Conservation (phyloP, 1,284 basidiomycete genomes). For the Ganoderma lingzhi region DNA sequence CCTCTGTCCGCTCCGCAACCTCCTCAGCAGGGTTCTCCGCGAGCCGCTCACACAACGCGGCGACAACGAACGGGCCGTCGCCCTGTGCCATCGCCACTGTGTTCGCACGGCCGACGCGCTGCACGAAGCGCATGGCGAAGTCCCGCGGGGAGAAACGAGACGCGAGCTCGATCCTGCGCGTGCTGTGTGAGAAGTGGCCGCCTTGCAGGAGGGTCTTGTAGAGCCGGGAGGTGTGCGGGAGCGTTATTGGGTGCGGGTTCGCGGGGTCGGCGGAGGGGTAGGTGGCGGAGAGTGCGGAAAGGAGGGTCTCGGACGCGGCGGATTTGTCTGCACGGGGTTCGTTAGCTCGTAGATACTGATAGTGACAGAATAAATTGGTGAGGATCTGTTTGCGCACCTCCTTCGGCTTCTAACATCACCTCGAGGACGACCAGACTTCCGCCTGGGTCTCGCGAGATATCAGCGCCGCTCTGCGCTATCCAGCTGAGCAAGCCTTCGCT, state of each 20-base stretch:
- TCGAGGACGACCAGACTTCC: slow-evolving; percentile 82
- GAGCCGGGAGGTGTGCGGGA: slow-evolving; percentile 80
- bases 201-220: slow-evolving; percentile 90
- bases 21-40: slow-evolving; percentile 14
- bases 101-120: slow-evolving; percentile 62
- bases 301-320: slow-evolving; percentile 64
- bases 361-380: neutral
- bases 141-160: slow-evolving; percentile 59
- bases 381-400: slow-evolving; percentile 59
- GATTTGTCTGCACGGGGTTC: slow-evolving; percentile 67
- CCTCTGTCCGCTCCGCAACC: slow-evolving; percentile 18
- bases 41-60: slow-evolving; percentile 79
- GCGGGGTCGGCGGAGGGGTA: slow-evolving; percentile 61
- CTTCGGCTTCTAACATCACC: slow-evolving; percentile 82
- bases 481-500: slow-evolving; percentile 75
- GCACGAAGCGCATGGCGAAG: slow-evolving; percentile 69
- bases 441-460: slow-evolving; percentile 75
- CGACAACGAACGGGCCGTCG: slow-evolving; percentile 81
- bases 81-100: slow-evolving; percentile 69
- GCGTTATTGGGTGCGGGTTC: slow-evolving; percentile 74
- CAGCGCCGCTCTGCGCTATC: slow-evolving; percentile 65
- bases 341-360: neutral
- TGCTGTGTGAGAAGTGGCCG: slow-evolving; percentile 81
- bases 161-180: slow-evolving; percentile 57
- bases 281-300: slow-evolving; percentile 59